Evolutionary conservation across 768 basidiomycete species (phyloP), one percentile per base, ranked within the genome.

Genomic region (Dioszegia crocea): DNA sequence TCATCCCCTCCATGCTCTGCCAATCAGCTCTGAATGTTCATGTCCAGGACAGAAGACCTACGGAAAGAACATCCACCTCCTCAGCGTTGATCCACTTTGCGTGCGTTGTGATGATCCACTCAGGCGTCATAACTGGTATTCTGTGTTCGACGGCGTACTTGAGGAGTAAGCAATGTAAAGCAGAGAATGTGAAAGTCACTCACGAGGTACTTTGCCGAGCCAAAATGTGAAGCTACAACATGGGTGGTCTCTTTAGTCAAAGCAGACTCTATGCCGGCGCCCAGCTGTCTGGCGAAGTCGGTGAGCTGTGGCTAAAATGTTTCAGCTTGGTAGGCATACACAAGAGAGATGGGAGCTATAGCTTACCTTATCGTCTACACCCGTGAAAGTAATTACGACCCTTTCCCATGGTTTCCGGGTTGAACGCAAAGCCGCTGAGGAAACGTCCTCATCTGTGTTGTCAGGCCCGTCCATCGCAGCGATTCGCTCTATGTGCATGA

Each of bases 241-340:
- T 94, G 91, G 0, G 91, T 93, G n/a, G 89, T 87, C 45, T 81
- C 80, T 71, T 90, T 87, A 0, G 91, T 97, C 62, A 94, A 85
- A 48, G 88, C 86, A 30, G 78, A 82, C 16, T 83, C 81, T 43
- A 83, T 81, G 3, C 77, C 78, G 26, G 89, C 92, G 11, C 92
- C 92, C 14, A 96, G 85, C 64, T 91, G 87, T 23, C 83, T 78
- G 0, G 88, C 89, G 68, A 88, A 83, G 60, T 84, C 85, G 71
- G 88, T 88, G 31, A 93, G 63, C 1, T 82, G 81, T 0, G 84
- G 81, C 90, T 92, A 60, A 3, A 21, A 26, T n/a, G 26, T 21
- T 43, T 53, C 54, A 38, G 54, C 57, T 58, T 14, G 33, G 33
- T 33, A 39, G 50, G 40, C 46, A 44, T 21, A 24, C 2, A 9